Evolutionary conservation across 805 yeast genomes (phyloP), one percentile per base, ranked within the genome.

Genomic region (Yarrowia sp.): DNA sequence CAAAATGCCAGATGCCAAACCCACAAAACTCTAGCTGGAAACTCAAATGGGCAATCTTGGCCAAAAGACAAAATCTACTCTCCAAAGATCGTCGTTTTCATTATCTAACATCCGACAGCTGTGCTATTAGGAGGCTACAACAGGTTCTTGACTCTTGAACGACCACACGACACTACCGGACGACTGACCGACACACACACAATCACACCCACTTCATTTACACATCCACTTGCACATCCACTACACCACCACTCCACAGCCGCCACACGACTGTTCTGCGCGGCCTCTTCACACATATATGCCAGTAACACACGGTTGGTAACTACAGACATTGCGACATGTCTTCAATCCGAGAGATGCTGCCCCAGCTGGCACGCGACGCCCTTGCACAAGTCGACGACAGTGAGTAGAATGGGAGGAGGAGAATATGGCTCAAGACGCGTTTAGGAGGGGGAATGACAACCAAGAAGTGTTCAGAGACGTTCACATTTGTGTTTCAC

Each of bases 341-440:
- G 67, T 63, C 65, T 48, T 48, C 67, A 9, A 40, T 63, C 48
- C 10, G 67, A 63, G 56, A 63, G 26, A 26, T 49, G 67, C 48
- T 63, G 67, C 56, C 67, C 48, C 67, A 63, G 56, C 35, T 40
- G 67, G 56, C 67, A 16, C 55, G 56, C 67, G 56, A 63, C 32
- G 56, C 52, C 52, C 65, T 59, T 1, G 67, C 56, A 4, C 55
- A 63, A 22, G 67, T 63, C 26, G 55, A 48, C 48, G 56, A 63
- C 19, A 63, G 55, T 48, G 56, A 63, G 67, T 49, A 38, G 10
- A 5, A 26, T 26, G 7, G 7, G 32, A 26, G 32, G 32, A 26
- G 19, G 19, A 19, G 19, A 19, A 19, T 19, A 19, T 19, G 19
- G 19, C 19, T 19, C 19, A 19, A 19, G 32, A 52, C 49, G 49